phyloP scores from a whole-genome alignment of 1,284 basidiomycete genomes.

The Microbotryomycetes sp. region DNA sequence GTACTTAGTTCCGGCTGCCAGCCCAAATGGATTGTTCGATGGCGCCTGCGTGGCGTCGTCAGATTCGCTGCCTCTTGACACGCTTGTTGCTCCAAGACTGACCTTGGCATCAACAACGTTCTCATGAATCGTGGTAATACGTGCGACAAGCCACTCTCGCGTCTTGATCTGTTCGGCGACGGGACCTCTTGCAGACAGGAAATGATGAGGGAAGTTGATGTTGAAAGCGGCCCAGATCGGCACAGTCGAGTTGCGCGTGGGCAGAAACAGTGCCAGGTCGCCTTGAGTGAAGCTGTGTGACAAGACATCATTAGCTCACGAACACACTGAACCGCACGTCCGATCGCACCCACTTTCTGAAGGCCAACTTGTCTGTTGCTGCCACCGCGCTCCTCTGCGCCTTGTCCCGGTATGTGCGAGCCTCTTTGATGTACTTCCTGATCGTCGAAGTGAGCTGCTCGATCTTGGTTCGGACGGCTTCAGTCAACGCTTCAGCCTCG shows the following conservation, averaged over 20 bases:
- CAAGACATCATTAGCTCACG: neutral
- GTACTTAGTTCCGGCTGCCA: constrained; percentile 28
- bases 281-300: constrained; percentile 64
- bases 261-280: constrained; percentile 89
- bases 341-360: constrained; percentile 56
- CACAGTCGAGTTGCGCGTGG: constrained; percentile 83
- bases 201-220: constrained; percentile 86
- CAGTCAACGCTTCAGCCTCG: constrained; percentile 75
- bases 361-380: constrained; percentile 72
- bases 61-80: no score
- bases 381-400: constrained; percentile 50
- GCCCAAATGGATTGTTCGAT: constrained; percentile 26
- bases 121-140: constrained; percentile 42
- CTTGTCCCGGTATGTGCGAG: constrained; percentile 84
- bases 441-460: constrained; percentile 57
- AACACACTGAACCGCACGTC: neutral
- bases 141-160: constrained; percentile 43
- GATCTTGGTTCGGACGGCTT: constrained; percentile 67
- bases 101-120: constrained; percentile 39
- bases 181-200: constrained; percentile 76
- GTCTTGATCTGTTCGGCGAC: constrained; percentile 62
- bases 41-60: constrained; percentile 22
- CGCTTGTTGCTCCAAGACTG: neutral
- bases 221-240: constrained; percentile 98
- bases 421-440: constrained; percentile 93